Conservation (phyloP, 306 rosid species). For the Rubus idaeus region DNA sequence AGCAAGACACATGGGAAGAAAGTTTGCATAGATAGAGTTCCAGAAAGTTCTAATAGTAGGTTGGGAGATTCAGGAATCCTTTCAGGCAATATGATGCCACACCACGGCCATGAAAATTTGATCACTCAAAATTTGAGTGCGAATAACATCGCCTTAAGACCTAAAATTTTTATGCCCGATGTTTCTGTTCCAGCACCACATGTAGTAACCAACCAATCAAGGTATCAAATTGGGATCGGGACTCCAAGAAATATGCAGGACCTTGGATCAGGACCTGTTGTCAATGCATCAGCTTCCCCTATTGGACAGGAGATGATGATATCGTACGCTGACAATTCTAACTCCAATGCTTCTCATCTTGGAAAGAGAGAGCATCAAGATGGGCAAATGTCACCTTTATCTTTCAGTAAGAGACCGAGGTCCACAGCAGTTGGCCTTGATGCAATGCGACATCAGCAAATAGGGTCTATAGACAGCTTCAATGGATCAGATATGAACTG, state of each 20-base stretch:
- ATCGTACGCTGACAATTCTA: constrained; percentile 60
- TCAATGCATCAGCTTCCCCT: constrained; percentile 56
- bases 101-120: constrained; percentile 59
- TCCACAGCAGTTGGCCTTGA: constrained; percentile 53
- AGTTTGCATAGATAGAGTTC: constrained; percentile 74
- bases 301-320: constrained; percentile 62
- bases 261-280: constrained; percentile 54
- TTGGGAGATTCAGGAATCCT: constrained; percentile 60
- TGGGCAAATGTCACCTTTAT: constrained; percentile 68
- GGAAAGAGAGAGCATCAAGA: constrained; percentile 81
- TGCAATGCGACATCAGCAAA: constrained; percentile 63
- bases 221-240: constrained; percentile 67
- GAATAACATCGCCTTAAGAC: constrained; percentile 50
- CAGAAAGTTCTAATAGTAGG: constrained; percentile 57
- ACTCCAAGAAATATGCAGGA: constrained; percentile 71
- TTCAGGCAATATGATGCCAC: constrained; percentile 54
- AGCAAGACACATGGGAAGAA: constrained; percentile 74
- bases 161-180: constrained; percentile 61
- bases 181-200: constrained; percentile 63
- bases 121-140: constrained; percentile 49
- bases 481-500: constrained; percentile 74
- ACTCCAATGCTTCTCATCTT: constrained; percentile 47
- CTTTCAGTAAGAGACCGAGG: constrained; percentile 70
- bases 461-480: constrained; percentile 53
- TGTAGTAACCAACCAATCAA: constrained; percentile 49